Evolutionary conservation across 768 basidiomycete species (phyloP), one percentile per base, ranked within the genome.

Genomic region (Lactifluus piperatus): DNA sequence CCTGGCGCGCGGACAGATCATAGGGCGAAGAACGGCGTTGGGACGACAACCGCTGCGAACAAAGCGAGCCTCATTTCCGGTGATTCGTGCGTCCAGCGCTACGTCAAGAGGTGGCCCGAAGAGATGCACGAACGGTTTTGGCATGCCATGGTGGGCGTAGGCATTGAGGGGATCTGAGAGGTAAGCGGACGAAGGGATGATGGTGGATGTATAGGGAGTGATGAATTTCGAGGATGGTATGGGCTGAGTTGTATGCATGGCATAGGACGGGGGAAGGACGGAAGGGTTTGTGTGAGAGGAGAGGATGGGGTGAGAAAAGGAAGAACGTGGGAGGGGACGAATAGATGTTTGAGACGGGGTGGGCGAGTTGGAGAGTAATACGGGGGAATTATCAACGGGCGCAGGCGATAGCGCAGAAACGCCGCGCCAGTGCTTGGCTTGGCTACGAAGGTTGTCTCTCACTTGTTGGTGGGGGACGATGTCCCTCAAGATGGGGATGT

Each of bases 61-160:
- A 68, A 84, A 92, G 26, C 84, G 74, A 7, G 74, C 77, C 56
- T 84, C 75, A 57, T 78, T 79, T 5, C 91, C 91, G 0, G 79
- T 79, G 16, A 81, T 75, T n/a, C 94, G 72, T 2, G 88, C 78
- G 63, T 98, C 94, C 27, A 98, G 74, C 1, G 88, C 86, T 5
- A 94, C 67, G 60, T 84, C 85, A 51, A 93, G 75, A 0, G 91
- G 91, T 0, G 83, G 83, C 0, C 86, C 88, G 2, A 97, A 69
- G 14, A 88, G 76, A 60, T 91, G 86, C 0, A 95, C 92, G 63
- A 82, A 84, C 0, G 87, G 87, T 67, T 92, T 93, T 32, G 91
- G 88, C 73, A 87, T 80, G 10, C 93, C 92, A 18, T 85, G 76
- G 61, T 85, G 82, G 0, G 85, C 82, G 66, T 95, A 97, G n/a